phyloP scores from a whole-genome alignment of 306 rosid species.

The Coriaria nepalensis region DNA sequence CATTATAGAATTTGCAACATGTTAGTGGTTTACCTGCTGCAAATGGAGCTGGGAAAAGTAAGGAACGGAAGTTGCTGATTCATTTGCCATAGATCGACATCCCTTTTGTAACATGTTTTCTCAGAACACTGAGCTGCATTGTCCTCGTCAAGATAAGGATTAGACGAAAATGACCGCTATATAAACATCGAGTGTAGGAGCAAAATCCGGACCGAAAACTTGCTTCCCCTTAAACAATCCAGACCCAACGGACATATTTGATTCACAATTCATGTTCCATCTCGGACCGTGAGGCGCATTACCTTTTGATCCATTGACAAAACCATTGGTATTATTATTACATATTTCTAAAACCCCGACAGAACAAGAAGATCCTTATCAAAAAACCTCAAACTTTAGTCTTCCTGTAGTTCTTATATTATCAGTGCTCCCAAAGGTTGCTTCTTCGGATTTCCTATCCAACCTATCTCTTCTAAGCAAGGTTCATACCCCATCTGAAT shows the following conservation, averaged over 20 bases:
- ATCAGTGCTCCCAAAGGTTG: slow-evolving; percentile 75
- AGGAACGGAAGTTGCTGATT: too few species aligned
- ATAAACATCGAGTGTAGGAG: slow-evolving; percentile 62
- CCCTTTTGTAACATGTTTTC: slow-evolving; percentile 36
- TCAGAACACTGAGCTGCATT: slow-evolving; percentile 34
- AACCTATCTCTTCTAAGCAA: slow-evolving; percentile 59
- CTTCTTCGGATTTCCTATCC: slow-evolving; percentile 71
- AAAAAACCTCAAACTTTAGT: slow-evolving; percentile 69
- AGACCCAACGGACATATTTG: slow-evolving; percentile 26
- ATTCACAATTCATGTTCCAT: slow-evolving; percentile 62
- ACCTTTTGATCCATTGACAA: slow-evolving; percentile 20
- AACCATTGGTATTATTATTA: slow-evolving; percentile 16
- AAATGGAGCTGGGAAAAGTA: too few species aligned
- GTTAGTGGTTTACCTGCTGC: too few species aligned
- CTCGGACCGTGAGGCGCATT: slow-evolving; percentile 19
- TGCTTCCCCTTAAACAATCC: slow-evolving; percentile 46
- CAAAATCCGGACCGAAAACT: slow-evolving; percentile 22
- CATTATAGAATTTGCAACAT: too few species aligned
- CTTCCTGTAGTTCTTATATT: slow-evolving; percentile 60
- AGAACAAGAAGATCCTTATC: slow-evolving; percentile 46
- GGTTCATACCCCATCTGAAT: slow-evolving; percentile 44
- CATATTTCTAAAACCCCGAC: slow-evolving; percentile 48
- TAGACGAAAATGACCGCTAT: slow-evolving; percentile 54
- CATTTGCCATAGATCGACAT: slow-evolving; percentile 10
- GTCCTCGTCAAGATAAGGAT: slow-evolving; percentile 69